phyloP scores from a whole-genome alignment of 106 monocot genomes.

The Apostasia ramifera region DNA sequence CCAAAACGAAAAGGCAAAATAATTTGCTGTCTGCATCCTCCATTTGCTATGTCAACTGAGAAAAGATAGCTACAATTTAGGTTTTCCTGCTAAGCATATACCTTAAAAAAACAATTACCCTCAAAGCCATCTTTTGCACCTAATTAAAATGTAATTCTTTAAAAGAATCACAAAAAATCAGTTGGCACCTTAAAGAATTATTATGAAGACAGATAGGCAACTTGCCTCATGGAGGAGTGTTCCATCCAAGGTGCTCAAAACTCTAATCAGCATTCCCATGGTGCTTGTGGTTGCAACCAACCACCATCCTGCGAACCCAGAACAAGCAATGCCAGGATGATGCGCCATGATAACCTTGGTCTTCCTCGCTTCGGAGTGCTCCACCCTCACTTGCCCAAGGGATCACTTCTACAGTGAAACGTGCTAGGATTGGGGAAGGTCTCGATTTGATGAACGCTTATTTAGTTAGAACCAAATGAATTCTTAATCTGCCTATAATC shows the following conservation, averaged over 20 bases:
- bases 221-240: constrained; percentile 71
- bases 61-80: too few species aligned
- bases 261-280: constrained; percentile 75
- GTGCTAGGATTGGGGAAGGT: constrained; percentile 76
- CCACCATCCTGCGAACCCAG: constrained; percentile 51
- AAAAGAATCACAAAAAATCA: too few species aligned
- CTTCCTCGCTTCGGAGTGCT: constrained; percentile 69
- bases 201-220: not conserved
- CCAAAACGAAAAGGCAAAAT: too few species aligned
- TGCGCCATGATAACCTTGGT: constrained; percentile 93
- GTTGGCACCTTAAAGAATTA: too few species aligned
- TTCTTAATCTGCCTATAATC: too few species aligned
- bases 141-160: too few species aligned
- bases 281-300: constrained; percentile 82
- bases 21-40: too few species aligned
- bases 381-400: constrained; percentile 88
- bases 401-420: constrained; percentile 87
- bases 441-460: constrained; percentile 76
- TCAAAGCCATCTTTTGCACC: too few species aligned
- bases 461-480: too few species aligned
- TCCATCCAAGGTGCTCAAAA: constrained; percentile 70
- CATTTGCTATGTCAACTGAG: too few species aligned
- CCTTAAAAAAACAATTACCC: too few species aligned
- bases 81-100: too few species aligned
- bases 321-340: constrained; percentile 70